Base-by-base conservation (phyloP, 2,329 filamentous ascomycete genomes). In the Triangularia setosa region DNA sequence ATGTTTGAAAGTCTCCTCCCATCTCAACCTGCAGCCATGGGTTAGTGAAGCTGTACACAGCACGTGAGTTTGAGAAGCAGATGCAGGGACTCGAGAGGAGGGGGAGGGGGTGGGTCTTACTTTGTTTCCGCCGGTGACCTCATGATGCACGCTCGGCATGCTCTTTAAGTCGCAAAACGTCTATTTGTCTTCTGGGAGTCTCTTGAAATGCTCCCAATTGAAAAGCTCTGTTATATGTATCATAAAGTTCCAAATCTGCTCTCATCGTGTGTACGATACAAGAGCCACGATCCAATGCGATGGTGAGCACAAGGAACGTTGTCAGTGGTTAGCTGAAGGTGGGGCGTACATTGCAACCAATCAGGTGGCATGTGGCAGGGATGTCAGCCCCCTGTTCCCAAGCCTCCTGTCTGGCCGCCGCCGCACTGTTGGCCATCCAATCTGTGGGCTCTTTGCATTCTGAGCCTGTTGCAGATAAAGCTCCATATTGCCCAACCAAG, bases 1-100 rank as follows among this genome's bases (percentile, higher is more conserved):
- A 72, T 86, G 80, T 69, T 78, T 79, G 72, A 87, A 83, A 40
- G 89, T 87, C 70, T 83, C 80, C 71, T 85, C 80, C 90, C 90
- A 93, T 84, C 87, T 84, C 74, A 80, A 79, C 74, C 90, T 92
- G 71, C 7, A 28, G 33, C 1, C n/a, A 48, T 14, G 11, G 9
- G 12, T 44, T 58, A 55, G 61, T 61, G 11, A 7, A 6, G 27
- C 27, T 28, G 27, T 28, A 28, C 9, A 28, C 27, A 28, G 27
- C 27, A 28, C 27, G 9, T 4, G 27, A 28, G 7, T 44, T 12
- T 6, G 48, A 40, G 27, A 21, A 16, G 25, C 28, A 8, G 11
- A 57, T 21, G 30, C 53, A 21, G 16, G 30, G 40, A 35, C 9
- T 28, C 40, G 21, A 58, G 18, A 54, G 18, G 60, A 40, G 18